Base-by-base conservation (phyloP, 2,329 filamentous ascomycete species). In the Tolypocladium tundrense region DNA sequence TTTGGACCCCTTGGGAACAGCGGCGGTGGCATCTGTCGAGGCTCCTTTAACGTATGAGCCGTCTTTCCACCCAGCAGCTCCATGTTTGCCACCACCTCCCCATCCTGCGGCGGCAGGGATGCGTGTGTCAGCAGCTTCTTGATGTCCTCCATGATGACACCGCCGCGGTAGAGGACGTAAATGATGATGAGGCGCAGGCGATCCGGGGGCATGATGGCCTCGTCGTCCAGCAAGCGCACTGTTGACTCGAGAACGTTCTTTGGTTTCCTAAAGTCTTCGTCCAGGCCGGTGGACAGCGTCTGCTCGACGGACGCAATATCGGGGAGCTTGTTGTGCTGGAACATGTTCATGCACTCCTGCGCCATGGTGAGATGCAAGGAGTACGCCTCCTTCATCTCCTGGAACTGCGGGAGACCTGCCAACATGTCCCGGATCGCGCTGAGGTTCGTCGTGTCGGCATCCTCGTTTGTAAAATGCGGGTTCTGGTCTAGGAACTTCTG, bases 341-440 rank as follows among this genome's bases (percentile, higher is more conserved):
- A 99, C 42, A 89, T 84, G 65, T 91, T 91, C 92, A 97, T 97
- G 70, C 91, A 96, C 70, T 96, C 91, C 70, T 97, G 89, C 1
- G 94, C 94, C 93, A 99, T 97, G 64, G 87, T 93, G 48, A 99
- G 79, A 73, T 99, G 94, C 57, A 99, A 77, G 0, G 92, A 94
- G 72, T 97, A 99, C 1, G 90, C 87, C 69, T 96, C 91, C 72
- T 97, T 97, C 79, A 94, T 90, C 72, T 95, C 88, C 67, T 96
- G 90, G 68, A 97, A 99, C 68, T 97, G 90, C 14, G 92, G 91
- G 59, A 99, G 76, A 10, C 92, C 93, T 16, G 91, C 94, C 75
- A 99, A 77, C 94, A 99, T 99, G 72, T 97, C 92, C 68, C 94
- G 91, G 73, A 99, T 96, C 33, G 90, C 88, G 73, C 92, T 96